Percentiles rank a stretch among this genome's conserved stretches.
Conservation (phyloP, 2,329 filamentous ascomycete species). For the Hypoxylon sp. region DNA sequence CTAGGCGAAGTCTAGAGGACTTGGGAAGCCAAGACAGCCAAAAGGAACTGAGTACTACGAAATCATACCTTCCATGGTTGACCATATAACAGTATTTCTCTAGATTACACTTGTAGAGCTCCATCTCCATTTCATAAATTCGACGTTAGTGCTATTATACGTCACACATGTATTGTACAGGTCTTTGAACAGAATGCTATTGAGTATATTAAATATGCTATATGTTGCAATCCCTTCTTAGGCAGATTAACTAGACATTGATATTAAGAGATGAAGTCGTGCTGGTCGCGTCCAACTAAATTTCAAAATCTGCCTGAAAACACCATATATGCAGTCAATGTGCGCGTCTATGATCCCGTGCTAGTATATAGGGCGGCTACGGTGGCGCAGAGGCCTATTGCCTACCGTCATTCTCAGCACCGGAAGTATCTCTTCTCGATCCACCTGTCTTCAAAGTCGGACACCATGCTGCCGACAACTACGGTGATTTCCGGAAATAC, state of each 20-base stretch:
- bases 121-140: too few relatives aligned
- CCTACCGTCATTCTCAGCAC: slow-evolving; percentile 65
- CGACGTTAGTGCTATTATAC: not conserved
- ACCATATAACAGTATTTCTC: too few relatives aligned
- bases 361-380: not conserved
- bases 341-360: slow-evolving; percentile 5
- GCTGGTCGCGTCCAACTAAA: slow-evolving; percentile 14
- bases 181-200: not conserved
- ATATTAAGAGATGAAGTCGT: not conserved
- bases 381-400: slow-evolving; percentile 16
- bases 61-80: too few relatives aligned
- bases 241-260: slow-evolving; percentile 3
- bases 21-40: not conserved
- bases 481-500: slow-evolving; percentile 91
- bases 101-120: too few relatives aligned
- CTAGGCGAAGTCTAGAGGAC: not conserved
- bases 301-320: not conserved
- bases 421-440: slow-evolving; percentile 90
- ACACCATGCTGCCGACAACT: slow-evolving; percentile 84
- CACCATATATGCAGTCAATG: slow-evolving; percentile 1
- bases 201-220: slow-evolving; percentile 19
- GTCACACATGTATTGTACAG: not conserved
- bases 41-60: too few relatives aligned
- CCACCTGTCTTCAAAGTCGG: slow-evolving; percentile 88
- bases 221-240: slow-evolving; percentile 12